Percentiles rank a stretch among this genome's conserved stretches.
Conservation (phyloP, 2,329 filamentous ascomycete genomes). For the Colletotrichum scovillei region DNA sequence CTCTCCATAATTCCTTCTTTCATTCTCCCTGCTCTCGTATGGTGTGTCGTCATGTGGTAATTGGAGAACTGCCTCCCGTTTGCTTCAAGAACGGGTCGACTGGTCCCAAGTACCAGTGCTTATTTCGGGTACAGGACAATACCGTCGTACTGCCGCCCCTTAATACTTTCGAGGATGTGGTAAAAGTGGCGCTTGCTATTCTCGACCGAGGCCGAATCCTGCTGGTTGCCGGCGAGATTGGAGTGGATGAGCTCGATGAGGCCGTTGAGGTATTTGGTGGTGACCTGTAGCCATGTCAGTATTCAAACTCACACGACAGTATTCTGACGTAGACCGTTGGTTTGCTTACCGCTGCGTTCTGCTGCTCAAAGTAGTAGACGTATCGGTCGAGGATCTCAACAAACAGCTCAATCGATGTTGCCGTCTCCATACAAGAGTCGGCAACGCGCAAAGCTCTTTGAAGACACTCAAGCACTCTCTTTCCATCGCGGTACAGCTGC, state of each 20-base stretch:
- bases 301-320: too few relatives aligned
- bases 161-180: constrained; percentile 93
- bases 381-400: constrained; percentile 98
- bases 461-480: constrained; percentile 94
- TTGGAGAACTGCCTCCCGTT: not conserved
- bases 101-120: not conserved
- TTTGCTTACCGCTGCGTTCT: constrained; percentile 85
- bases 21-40: not conserved
- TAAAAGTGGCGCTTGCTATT: constrained; percentile 94
- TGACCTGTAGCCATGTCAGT: constrained; percentile 65
- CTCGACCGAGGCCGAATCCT: constrained; percentile 85
- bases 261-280: constrained; percentile 97
- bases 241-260: constrained; percentile 98
- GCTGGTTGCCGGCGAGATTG: constrained; percentile 87
- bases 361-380: constrained; percentile 99
- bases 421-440: constrained; percentile 98
- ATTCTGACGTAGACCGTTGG: too few relatives aligned
- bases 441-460: constrained; percentile 95
- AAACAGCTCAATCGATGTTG: constrained; percentile 96
- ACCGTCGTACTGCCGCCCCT: constrained; percentile 90
- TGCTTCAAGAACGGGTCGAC: too few relatives aligned
- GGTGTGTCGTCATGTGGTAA: not conserved
- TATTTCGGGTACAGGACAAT: constrained; percentile 75
- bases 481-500: constrained; percentile 95
- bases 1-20: not conserved